Evolutionary conservation across 2,329 filamentous ascomycete genomes (phyloP).

Genomic region (Fusarium pilosicola): DNA sequence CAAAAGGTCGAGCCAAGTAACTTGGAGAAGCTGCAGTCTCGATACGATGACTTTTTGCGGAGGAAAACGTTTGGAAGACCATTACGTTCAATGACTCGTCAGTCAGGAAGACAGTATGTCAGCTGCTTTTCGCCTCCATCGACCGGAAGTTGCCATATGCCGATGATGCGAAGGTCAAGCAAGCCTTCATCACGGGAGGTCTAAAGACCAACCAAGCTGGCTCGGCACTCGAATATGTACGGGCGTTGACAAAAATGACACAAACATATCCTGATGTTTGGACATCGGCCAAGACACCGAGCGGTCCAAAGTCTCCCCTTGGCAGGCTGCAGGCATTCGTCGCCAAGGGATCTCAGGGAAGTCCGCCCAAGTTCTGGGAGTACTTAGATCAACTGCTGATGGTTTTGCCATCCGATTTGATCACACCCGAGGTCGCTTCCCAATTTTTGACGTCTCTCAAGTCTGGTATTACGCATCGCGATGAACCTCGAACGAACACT

Average conservation of each 20-base stretch:
- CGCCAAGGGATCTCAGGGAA: constrained; percentile 85
- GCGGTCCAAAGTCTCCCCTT: constrained; percentile 63
- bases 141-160: constrained; percentile 59
- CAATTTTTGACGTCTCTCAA: constrained; percentile 75
- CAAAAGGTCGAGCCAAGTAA: constrained; percentile 61
- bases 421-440: constrained; percentile 61
- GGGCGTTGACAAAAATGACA: constrained; percentile 74
- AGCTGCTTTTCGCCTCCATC: constrained; percentile 61
- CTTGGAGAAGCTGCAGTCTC: constrained; percentile 66
- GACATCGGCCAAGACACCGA: constrained; percentile 62
- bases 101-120: constrained; percentile 62
- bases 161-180: constrained; percentile 62
- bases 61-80: constrained; percentile 73
- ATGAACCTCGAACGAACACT: constrained; percentile 77
- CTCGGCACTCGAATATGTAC: constrained; percentile 77
- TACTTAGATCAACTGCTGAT: constrained; percentile 71
- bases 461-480: constrained; percentile 75
- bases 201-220: constrained; percentile 77
- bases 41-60: constrained; percentile 75
- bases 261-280: constrained; percentile 74
- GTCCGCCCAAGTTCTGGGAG: constrained; percentile 77
- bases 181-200: constrained; percentile 75
- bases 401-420: constrained; percentile 61
- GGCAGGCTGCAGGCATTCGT: constrained; percentile 76
- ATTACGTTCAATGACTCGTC: constrained; percentile 69